Evolutionary conservation across 2,329 filamentous ascomycete species (phyloP).

Genomic region (Aspergillus phoenicis): DNA sequence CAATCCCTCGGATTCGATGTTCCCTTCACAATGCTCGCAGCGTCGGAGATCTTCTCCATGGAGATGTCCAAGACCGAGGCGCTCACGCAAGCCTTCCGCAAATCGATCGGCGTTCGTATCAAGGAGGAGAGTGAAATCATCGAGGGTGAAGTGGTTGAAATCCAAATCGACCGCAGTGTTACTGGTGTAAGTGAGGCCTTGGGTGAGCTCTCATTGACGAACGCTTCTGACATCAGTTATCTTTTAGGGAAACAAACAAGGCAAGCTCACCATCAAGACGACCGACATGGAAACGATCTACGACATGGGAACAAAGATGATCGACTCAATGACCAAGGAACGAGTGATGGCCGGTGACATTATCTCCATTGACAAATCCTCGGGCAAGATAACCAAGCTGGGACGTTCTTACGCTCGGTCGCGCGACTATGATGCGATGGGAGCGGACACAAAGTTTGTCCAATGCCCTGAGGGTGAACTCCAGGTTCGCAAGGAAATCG

Average conservation of each 20-base stretch:
- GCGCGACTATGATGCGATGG: slow-evolving; percentile 98
- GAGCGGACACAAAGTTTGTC: slow-evolving; percentile 95
- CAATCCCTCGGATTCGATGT: slow-evolving; percentile 93
- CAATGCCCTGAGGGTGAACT: slow-evolving; percentile 97
- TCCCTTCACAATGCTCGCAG: slow-evolving; percentile 92
- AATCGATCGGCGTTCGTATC: slow-evolving; percentile 96
- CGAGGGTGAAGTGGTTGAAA: slow-evolving; percentile 97
- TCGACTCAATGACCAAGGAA: slow-evolving; percentile 99
- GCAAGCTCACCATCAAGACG: slow-evolving; percentile 98
- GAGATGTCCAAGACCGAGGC: slow-evolving; percentile 99
- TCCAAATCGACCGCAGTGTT: slow-evolving; percentile 95
- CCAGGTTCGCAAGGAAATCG: slow-evolving; percentile 94
- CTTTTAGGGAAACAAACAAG: slow-evolving; percentile 82
- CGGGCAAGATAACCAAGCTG: slow-evolving; percentile 95
- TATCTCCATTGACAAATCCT: slow-evolving; percentile 97
- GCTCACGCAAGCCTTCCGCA: slow-evolving; percentile 96
- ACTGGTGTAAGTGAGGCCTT: slow-evolving; percentile 65
- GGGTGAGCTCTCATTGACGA: not conserved
- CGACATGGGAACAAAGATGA: slow-evolving; percentile 99
- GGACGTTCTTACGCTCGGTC: slow-evolving; percentile 93
- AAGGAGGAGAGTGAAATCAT: slow-evolving; percentile 99
- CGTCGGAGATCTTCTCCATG: slow-evolving; percentile 96
- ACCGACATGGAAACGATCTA: slow-evolving; percentile 99
- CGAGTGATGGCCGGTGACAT: slow-evolving; percentile 98
- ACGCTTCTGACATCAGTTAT: not conserved